Conservation (phyloP, 345 rosid species). For the Atalantia buxifolia region DNA sequence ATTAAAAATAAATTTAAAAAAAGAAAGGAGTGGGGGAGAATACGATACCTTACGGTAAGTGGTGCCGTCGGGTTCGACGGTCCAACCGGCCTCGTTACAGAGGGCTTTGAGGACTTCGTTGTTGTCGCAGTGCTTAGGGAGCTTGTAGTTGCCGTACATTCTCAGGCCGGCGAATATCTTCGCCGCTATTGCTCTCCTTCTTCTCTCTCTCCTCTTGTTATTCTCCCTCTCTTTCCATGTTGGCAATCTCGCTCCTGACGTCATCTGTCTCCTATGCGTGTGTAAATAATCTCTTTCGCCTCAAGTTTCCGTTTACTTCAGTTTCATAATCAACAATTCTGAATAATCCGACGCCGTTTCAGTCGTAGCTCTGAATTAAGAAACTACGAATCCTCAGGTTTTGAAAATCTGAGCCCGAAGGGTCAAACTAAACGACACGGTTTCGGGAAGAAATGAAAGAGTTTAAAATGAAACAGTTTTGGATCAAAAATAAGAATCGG, state of each 20-base stretch:
- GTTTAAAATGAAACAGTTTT: not conserved
- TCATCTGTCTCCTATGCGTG: conserved; percentile 32
- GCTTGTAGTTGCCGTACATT: conserved; percentile 79
- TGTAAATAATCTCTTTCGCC: not conserved
- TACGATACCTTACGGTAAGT: conserved; percentile 74
- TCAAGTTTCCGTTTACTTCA: not conserved
- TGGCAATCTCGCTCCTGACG: conserved; percentile 75
- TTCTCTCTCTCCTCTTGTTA: conserved; percentile 80
- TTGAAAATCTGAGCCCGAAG: not conserved
- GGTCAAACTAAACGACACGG: not conserved
- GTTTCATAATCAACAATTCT: not conserved
- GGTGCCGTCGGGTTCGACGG: conserved; percentile 79
- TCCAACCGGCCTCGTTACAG: conserved; percentile 89
- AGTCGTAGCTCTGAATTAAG: not conserved
- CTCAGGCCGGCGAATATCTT: conserved; percentile 83
- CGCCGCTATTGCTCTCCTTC: conserved; percentile 84
- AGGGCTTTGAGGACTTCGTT: conserved; percentile 89
- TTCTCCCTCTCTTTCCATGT: conserved; percentile 91
- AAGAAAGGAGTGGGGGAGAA: too few relatives aligned
- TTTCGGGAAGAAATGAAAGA: not conserved
- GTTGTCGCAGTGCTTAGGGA: conserved; percentile 92
- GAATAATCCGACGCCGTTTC: not conserved
- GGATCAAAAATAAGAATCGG: not conserved
- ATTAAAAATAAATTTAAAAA: not conserved
- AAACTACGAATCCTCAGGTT: too few relatives aligned